Base-by-base conservation (phyloP, 208 protist genomes). In the Leishmania aethiopica region DNA sequence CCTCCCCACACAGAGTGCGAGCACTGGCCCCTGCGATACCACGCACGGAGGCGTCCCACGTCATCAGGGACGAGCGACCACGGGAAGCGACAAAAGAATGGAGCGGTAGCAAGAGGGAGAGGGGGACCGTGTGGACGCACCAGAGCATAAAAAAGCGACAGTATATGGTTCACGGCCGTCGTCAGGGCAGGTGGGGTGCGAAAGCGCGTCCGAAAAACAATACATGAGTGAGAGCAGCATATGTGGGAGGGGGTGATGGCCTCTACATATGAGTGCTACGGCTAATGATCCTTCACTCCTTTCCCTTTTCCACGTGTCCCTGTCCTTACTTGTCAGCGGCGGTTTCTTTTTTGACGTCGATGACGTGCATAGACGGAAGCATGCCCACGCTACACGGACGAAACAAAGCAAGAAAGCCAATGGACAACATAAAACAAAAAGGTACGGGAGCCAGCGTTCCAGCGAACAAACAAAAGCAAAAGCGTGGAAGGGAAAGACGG, bases 71-170 rank as follows among this genome's bases (percentile, higher is more conserved):
- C 19, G 37, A 28, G 67, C 40, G 67, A 72, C 22, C 11, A 72
- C 15, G 32, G 67, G 40, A n/a, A 37, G 28, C 13, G 53, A 45
- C 5, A 66, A 62, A 47, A 22, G 32, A 32, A n/a, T 57, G 32
- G 25, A 22, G 42, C 25, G 57, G 17, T n/a, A 78, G 53, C 8
- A 35, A 64, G 32, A 66, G 28, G 62, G 25, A 45, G n/a, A n/a
- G 11, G 17, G 45, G 37, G 4, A 10, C 11, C 19, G 19, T 2
- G 32, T 22, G 47, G 13, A 74, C 42, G 51, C 51, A 6, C 17
- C 51, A 74, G 51, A 78, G 35, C 55, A 47, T 15, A 35, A 32
- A 69, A 69, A 67, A 37, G 42, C 53, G n/a, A 42, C 60, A 79
- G 70, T 37, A 37, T 55, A 55, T 25, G 22, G 17, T 42, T 5